phyloP scores from a whole-genome alignment of 1,139 yeast genomes.

The Scheffersomyces illinoinensis region DNA sequence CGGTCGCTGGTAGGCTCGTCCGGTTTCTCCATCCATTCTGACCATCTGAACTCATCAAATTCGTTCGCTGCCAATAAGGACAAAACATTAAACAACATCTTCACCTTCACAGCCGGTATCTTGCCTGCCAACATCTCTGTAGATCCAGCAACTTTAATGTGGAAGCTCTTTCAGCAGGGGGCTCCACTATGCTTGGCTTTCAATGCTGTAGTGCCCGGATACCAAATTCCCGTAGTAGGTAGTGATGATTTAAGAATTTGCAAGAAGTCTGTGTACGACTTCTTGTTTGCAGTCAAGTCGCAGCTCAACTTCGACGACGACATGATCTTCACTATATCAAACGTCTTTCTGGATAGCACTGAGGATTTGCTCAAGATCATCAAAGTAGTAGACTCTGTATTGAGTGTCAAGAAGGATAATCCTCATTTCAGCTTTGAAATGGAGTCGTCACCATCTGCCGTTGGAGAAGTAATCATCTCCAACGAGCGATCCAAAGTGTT shows the following conservation, averaged over 20 bases:
- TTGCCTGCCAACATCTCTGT: constrained; percentile 70
- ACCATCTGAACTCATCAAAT: constrained; percentile 16
- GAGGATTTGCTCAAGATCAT: constrained; percentile 74
- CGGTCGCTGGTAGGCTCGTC: constrained; percentile 29
- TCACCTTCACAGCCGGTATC: constrained; percentile 74
- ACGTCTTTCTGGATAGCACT: constrained; percentile 82
- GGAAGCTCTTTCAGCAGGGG: constrained; percentile 89
- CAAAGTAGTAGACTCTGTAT: constrained; percentile 64
- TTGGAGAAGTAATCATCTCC: constrained; percentile 33
- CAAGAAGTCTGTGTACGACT: constrained; percentile 88
- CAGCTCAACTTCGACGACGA: constrained; percentile 77
- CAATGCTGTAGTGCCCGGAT: constrained; percentile 51
- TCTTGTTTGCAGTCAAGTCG: constrained; percentile 81
- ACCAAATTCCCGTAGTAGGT: constrained; percentile 52
- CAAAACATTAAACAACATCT: constrained; percentile 31
- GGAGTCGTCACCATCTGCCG: constrained; percentile 4
- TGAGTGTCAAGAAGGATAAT: constrained; percentile 42
- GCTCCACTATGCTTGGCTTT: constrained; percentile 86
- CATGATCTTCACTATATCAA: constrained; percentile 78
- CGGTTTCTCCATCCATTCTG: constrained; percentile 26
- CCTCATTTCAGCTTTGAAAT: constrained; percentile 1
- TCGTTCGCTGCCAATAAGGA: constrained; percentile 10
- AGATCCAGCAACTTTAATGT: constrained; percentile 91
- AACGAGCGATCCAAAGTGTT: constrained; percentile 76
- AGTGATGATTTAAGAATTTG: constrained; percentile 82